Base-by-base conservation (phyloP, 2,329 filamentous ascomycete species). In the Penicillium paneum region DNA sequence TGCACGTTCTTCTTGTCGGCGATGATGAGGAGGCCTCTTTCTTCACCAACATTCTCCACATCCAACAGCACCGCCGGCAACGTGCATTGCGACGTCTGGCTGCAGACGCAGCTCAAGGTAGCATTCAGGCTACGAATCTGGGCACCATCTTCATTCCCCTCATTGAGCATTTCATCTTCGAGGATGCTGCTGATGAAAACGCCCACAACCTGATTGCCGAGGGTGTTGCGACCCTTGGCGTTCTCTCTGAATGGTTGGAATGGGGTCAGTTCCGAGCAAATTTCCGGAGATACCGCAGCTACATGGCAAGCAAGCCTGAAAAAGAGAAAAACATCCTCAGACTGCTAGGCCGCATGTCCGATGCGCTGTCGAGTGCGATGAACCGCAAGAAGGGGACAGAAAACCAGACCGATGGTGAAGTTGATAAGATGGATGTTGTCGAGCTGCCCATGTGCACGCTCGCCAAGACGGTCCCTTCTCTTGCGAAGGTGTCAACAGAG, bases 111-210 rank as follows among this genome's bases (percentile, higher is more conserved):
- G 72, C 78, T 10, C 80, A 81, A 52, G 80, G 83, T 12, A 79
- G 84, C 45, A 78, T 99, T 55, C 82, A 82, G 57, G 89, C 90
- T 65, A 84, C 85, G 49, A 96, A 96, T 65, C 81, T 96, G 59
- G 86, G 87, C 55, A 87, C 93, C 17, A 89, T 97, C 67, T 90
- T 97, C 68, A 83, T 99, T 38, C 95, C 94, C 0, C 79, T 99
- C 19, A 80, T 97, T 10, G 94, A 99, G 68, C 92, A 97, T 69
- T 97, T 97, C 67, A 87, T 97, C 24, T 93, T 96, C 67, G 88
- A 91, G 55, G 85, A 88, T 56, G 84, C 83, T 5, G 89, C 91
- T 44, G 91, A 96, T 69, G 91, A 85, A 56, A 78, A 76, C 43
- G 80, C 91, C 34, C 89, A 95, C 63, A 93, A 91, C 46, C 79